A percentile compares a stretch with the other conserved stretches of the same genome.
phyloP scores from a whole-genome alignment of 495 filamentous ascomycete species.

The Melanomma pulvis-pyrius region DNA sequence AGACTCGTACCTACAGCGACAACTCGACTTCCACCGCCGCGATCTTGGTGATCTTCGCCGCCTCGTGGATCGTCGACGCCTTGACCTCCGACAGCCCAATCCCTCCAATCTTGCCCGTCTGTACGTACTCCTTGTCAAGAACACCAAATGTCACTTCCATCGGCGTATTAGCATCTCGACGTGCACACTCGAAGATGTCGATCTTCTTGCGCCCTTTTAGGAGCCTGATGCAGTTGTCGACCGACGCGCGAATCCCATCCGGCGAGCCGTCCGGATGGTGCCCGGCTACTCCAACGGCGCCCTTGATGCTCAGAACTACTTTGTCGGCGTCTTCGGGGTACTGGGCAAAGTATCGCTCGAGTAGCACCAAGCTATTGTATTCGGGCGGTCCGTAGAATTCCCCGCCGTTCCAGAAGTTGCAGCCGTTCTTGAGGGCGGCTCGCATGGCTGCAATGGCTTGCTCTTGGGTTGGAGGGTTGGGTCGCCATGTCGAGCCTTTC shows the following conservation, averaged over 20 bases:
- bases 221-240: slow-evolving; percentile 26
- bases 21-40: background rate
- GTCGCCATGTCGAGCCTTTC: background rate
- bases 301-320: slow-evolving; percentile 64
- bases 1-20: background rate
- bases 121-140: slow-evolving; percentile 1
- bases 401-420: slow-evolving; percentile 43
- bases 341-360: slow-evolving; percentile 62
- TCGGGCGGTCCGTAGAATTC: slow-evolving; percentile 45
- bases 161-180: slow-evolving; percentile 16
- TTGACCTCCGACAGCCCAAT: slow-evolving; percentile 26
- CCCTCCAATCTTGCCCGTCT: slow-evolving; percentile 23
- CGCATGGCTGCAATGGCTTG: slow-evolving; percentile 15
- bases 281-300: slow-evolving; percentile 41
- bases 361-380: slow-evolving; percentile 54
- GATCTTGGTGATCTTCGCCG: background rate
- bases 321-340: slow-evolving; percentile 64
- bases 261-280: slow-evolving; percentile 4
- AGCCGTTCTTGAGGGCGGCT: slow-evolving; percentile 40
- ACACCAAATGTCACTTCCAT: slow-evolving; percentile 8
- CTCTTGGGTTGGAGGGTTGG: background rate
- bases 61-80: slow-evolving; percentile 14
- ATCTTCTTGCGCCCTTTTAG: slow-evolving; percentile 32
- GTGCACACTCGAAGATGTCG: slow-evolving; percentile 37
- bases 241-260: slow-evolving; percentile 17